Percentiles rank a stretch among this genome's conserved stretches.
Conservation (phyloP, 2,329 filamentous ascomycete genomes). For the Endothia cerciana region DNA sequence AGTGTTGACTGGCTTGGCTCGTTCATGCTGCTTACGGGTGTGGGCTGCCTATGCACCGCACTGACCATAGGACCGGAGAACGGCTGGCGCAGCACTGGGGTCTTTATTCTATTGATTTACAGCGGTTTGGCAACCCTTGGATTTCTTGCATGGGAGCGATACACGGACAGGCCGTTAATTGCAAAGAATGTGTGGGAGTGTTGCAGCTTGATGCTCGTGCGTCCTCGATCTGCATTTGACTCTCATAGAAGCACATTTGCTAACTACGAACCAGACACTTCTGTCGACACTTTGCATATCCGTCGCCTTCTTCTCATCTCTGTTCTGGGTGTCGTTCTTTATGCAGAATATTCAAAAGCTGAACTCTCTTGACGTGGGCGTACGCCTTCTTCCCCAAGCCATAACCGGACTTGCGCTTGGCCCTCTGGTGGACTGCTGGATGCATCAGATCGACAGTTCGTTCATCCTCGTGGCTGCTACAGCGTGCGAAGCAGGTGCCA, state of each 20-base stretch:
- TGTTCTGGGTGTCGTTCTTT: constrained; percentile 42
- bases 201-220: constrained; percentile 9
- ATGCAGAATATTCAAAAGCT: constrained; percentile 39
- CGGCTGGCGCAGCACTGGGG: constrained; percentile 40
- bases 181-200: constrained; percentile 38
- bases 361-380: constrained; percentile 38
- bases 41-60: constrained; percentile 38
- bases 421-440: constrained; percentile 6
- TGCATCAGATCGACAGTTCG: constrained; percentile 24
- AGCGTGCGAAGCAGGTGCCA: constrained; percentile 35
- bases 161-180: constrained; percentile 39
- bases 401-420: constrained; percentile 40
- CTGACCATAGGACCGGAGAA: constrained; percentile 40
- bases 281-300: constrained; percentile 37
- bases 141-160: constrained; percentile 39
- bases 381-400: constrained; percentile 40
- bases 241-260: not conserved
- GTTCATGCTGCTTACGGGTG: constrained; percentile 36
- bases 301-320: constrained; percentile 39
- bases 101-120: constrained; percentile 38
- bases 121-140: constrained; percentile 37
- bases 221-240: not conserved
- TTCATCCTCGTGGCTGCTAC: constrained; percentile 37
- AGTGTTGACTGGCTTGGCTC: constrained; percentile 39
- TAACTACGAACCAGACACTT: constrained; percentile 32